Evolutionary conservation across 805 yeast genomes (phyloP).

Genomic region (Sungouiella blattae): DNA sequence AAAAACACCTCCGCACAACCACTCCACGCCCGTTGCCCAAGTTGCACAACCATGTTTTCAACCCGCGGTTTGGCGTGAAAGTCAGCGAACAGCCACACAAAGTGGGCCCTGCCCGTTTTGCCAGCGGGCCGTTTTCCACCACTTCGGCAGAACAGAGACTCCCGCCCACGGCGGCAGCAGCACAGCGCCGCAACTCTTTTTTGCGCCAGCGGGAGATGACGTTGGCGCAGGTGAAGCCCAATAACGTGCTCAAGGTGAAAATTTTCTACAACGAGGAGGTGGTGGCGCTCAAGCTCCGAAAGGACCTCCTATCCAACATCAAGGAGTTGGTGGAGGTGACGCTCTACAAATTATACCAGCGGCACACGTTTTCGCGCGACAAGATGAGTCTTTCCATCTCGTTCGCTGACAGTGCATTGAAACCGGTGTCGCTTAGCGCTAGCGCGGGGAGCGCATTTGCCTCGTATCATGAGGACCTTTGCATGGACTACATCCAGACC

Average conservation of each 20-base stretch:
- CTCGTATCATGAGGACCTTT: slow-evolving; percentile 8
- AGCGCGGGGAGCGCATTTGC: slow-evolving; percentile 2
- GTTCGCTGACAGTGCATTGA: slow-evolving; percentile 10
- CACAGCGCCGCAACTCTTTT: background rate
- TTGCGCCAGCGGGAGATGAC: background rate
- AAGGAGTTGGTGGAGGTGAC: slow-evolving; percentile 14
- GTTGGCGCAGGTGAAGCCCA: background rate
- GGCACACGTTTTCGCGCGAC: slow-evolving; percentile 6
- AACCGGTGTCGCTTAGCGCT: slow-evolving; percentile 8
- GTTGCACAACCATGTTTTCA: no score
- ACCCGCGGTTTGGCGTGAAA: no score
- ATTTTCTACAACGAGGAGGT: slow-evolving; percentile 15
- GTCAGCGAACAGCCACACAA: no score
- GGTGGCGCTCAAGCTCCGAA: slow-evolving; percentile 14
- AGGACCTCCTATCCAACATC: slow-evolving; percentile 10
- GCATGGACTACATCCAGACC: slow-evolving; percentile 21
- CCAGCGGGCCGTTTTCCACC: no score
- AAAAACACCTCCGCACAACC: no score
- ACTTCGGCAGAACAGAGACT: background rate
- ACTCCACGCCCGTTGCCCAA: no score
- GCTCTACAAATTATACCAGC: slow-evolving; percentile 7
- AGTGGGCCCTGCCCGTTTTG: no score
- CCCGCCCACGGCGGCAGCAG: background rate
- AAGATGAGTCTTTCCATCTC: slow-evolving; percentile 7
- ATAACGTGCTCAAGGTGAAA: slow-evolving; percentile 13